Conservation (phyloP, 768 basidiomycete genomes). For the Psilocybe cubensis region DNA sequence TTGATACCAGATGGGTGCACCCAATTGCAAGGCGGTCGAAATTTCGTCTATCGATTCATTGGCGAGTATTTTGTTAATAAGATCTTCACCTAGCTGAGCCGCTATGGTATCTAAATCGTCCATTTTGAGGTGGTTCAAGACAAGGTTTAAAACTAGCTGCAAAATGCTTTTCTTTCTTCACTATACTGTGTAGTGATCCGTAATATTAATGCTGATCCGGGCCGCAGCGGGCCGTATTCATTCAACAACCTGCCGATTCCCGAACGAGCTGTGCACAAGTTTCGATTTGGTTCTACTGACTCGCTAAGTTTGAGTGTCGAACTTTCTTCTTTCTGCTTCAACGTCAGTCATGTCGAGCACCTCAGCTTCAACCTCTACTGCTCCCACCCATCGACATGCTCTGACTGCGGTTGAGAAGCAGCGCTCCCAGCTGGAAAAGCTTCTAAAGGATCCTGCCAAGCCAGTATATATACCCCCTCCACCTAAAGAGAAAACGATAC, state of each 20-base stretch:
- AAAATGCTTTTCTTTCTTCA: too few relatives aligned
- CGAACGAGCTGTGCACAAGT: too few relatives aligned
- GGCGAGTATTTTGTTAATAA: slow-evolving; percentile 63
- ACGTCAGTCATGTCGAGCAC: slow-evolving; percentile 15
- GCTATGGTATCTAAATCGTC: slow-evolving; percentile 43
- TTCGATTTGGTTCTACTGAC: too few relatives aligned
- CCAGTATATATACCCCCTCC: slow-evolving; percentile 79
- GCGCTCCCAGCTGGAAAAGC: slow-evolving; percentile 74
- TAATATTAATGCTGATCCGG: too few relatives aligned
- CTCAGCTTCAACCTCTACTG: slow-evolving; percentile 21
- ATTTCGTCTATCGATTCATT: slow-evolving; percentile 48
- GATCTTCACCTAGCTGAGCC: slow-evolving; percentile 57
- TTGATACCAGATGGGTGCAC: slow-evolving; percentile 91
- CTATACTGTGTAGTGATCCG: too few relatives aligned
- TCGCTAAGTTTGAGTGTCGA: too few relatives aligned
- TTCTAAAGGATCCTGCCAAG: slow-evolving; percentile 89
- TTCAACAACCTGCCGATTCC: too few relatives aligned
- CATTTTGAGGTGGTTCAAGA: slow-evolving; percentile 1
- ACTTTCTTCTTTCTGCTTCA: background rate
- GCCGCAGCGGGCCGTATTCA: too few relatives aligned
- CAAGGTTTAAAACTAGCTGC: background rate
- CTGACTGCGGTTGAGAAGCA: slow-evolving; percentile 57
- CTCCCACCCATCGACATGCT: slow-evolving; percentile 48
- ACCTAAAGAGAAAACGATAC: slow-evolving; percentile 80
- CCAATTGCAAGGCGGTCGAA: slow-evolving; percentile 56